Evolutionary conservation across 2,329 filamentous ascomycete species (phyloP).

Genomic region (Rutstroemia sp.): DNA sequence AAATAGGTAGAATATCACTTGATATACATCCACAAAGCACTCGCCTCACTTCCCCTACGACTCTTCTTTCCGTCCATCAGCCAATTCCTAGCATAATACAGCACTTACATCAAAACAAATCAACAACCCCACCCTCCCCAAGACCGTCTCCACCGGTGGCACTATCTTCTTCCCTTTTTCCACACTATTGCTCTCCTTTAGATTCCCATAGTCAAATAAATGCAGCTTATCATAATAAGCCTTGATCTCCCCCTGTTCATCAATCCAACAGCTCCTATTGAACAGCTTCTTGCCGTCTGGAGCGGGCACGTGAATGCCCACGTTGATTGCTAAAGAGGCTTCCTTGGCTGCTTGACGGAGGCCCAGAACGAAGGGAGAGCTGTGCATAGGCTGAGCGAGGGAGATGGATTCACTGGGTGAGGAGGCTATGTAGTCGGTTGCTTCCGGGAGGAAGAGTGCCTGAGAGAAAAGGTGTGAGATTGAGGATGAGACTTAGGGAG

Average conservation of each 20-base stretch:
- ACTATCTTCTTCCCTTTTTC: conserved; percentile 59
- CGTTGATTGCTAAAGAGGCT: conserved; percentile 65
- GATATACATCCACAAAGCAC: background rate
- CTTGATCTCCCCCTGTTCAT: conserved; percentile 48
- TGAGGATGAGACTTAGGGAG: background rate
- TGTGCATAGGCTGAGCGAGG: conserved; percentile 58
- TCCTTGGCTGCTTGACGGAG: conserved; percentile 60
- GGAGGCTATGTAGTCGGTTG: conserved; percentile 56
- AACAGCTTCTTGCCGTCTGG: conserved; percentile 40
- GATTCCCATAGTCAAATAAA: conserved; percentile 66
- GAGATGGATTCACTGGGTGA: conserved; percentile 60
- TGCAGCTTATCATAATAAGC: conserved; percentile 80
- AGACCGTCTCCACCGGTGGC: conserved; percentile 61
- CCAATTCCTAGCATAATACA: background rate
- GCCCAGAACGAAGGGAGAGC: conserved; percentile 68
- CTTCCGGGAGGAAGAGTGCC: conserved; percentile 88
- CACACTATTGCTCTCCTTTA: conserved; percentile 59
- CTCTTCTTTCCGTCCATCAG: background rate
- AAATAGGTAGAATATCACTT: too few relatives aligned
- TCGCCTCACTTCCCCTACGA: too few relatives aligned
- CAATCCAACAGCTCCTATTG: conserved; percentile 62
- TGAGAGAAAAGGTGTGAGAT: conserved; percentile 27
- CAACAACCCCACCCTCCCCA: conserved; percentile 69
- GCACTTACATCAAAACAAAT: conserved; percentile 78
- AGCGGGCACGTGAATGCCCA: conserved; percentile 75